Percentiles rank a stretch among this genome's conserved stretches.
phyloP scores from a whole-genome alignment of 2,329 filamentous ascomycete species.

The Fusarium continuum region DNA sequence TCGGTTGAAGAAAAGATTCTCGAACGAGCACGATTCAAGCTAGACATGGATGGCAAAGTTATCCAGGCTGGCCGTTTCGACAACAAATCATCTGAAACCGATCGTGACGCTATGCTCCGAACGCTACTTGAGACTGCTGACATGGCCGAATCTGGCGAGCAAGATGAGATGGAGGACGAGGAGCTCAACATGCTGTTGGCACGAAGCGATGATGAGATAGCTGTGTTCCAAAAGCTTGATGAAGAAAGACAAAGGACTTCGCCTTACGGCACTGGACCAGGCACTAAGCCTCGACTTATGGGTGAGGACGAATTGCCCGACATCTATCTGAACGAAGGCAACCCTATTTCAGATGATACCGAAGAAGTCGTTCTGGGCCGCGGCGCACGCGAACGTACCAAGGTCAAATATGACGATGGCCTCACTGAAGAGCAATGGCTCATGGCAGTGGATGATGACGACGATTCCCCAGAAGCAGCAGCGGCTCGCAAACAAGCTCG shows the following conservation, averaged over 20 bases:
- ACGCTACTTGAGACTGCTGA: constrained; percentile 89
- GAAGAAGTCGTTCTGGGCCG: constrained; percentile 81
- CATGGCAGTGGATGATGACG: constrained; percentile 95
- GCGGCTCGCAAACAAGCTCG: constrained; percentile 89
- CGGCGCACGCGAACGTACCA: constrained; percentile 92
- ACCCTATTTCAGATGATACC: constrained; percentile 79
- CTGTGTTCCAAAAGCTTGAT: constrained; percentile 83
- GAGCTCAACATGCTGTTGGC: constrained; percentile 96
- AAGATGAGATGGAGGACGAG: constrained; percentile 98
- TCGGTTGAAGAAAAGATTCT: constrained; percentile 99
- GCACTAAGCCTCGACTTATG: constrained; percentile 82
- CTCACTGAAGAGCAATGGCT: constrained; percentile 99
- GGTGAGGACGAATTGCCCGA: constrained; percentile 89
- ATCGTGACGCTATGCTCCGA: constrained; percentile 95
- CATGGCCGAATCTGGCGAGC: constrained; percentile 73
- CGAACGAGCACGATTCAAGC: constrained; percentile 95
- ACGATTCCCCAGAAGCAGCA: constrained; percentile 92
- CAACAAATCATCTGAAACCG: constrained; percentile 98
- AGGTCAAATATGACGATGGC: constrained; percentile 95
- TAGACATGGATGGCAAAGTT: constrained; percentile 99
- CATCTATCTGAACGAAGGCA: constrained; percentile 90
- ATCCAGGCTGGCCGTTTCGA: constrained; percentile 99
- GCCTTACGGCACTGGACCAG: constrained; percentile 73
- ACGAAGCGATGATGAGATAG: constrained; percentile 82
- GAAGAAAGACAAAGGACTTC: constrained; percentile 73